A percentile compares a stretch with the other conserved stretches of the same genome.
Evolutionary conservation across 2,329 filamentous ascomycete species (phyloP).

Genomic region (Pestalotiopsis sp.): DNA sequence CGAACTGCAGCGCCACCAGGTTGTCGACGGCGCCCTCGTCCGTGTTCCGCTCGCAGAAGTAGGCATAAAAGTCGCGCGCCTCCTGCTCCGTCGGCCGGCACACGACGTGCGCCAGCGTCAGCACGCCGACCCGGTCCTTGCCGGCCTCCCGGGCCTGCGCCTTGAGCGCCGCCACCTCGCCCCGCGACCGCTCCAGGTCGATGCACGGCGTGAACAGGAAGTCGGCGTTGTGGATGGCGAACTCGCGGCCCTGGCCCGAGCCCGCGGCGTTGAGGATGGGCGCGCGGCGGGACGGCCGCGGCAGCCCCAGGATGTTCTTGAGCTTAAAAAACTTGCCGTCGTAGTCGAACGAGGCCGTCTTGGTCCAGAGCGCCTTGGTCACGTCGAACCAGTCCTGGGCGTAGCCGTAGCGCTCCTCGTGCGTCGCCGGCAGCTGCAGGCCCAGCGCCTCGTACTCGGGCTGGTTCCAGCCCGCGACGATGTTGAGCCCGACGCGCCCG

Average conservation of each 20-base stretch:
- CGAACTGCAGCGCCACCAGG: constrained; percentile 9
- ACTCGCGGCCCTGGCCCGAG: constrained; percentile 10
- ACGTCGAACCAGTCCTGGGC: constrained; percentile 11
- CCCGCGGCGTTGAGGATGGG: constrained; percentile 11
- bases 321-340: constrained; percentile 8
- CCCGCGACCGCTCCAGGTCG: constrained; percentile 6
- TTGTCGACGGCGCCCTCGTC: constrained; percentile 8
- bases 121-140: background rate
- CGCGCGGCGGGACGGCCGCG: background rate
- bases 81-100: constrained; percentile 8
- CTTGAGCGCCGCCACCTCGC: constrained; percentile 8
- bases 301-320: background rate
- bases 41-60: constrained; percentile 6
- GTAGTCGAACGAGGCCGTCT: constrained; percentile 3
- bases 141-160: background rate
- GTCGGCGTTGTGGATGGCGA: constrained; percentile 6
- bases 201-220: constrained; percentile 5
- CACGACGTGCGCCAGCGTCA: constrained; percentile 3
- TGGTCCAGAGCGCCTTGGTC: constrained; percentile 2
- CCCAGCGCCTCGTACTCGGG: constrained; percentile 53
- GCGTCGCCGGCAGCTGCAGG: constrained; percentile 2
- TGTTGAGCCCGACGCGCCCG: constrained; percentile 54
- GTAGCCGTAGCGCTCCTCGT: constrained; percentile 9
- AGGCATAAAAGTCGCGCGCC: background rate
- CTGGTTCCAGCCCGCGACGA: constrained; percentile 58